These are phyloP conservation scores for Cyclotella sp. DNA, from an alignment of 108 stramenopile species.

Conservation along the genomic window DNA sequence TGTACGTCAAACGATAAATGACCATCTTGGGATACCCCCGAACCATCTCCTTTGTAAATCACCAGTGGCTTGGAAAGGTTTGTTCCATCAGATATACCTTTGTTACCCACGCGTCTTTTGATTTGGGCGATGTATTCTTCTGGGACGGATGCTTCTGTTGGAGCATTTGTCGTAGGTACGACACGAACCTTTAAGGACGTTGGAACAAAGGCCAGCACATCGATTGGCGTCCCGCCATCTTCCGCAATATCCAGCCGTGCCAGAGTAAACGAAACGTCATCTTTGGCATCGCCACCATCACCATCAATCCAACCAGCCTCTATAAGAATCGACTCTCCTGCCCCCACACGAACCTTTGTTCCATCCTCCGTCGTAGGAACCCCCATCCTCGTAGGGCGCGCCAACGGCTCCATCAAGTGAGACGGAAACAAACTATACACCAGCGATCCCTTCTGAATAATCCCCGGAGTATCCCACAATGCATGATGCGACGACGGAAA, in stretches of 20 bases:
- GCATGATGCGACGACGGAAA: constrained; percentile 9
- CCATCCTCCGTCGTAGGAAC: background rate
- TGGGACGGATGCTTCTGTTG: background rate
- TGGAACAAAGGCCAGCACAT: background rate
- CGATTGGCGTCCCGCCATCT: background rate
- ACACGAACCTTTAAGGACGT: background rate
- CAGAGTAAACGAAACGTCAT: background rate
- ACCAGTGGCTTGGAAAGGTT: background rate
- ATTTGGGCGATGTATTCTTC: constrained; percentile 7
- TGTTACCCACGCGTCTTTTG: background rate
- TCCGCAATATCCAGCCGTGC: background rate
- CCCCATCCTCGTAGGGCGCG: background rate
- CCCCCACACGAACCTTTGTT: background rate
- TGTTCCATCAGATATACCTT: background rate
- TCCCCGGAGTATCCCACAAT: constrained; percentile 17
- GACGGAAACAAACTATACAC: constrained; percentile 13
- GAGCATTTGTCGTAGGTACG: constrained; percentile 3
- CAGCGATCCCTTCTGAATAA: background rate
- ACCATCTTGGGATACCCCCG: background rate
- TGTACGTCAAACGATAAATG: background rate
- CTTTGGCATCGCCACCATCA: background rate
- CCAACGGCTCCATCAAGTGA: constrained; percentile 20
- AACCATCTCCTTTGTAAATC: constrained; percentile 13
- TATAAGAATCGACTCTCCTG: background rate
- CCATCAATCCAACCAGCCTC: background rate